Conservation (phyloP, 345 rosid species). For the Litchi chinensis region DNA sequence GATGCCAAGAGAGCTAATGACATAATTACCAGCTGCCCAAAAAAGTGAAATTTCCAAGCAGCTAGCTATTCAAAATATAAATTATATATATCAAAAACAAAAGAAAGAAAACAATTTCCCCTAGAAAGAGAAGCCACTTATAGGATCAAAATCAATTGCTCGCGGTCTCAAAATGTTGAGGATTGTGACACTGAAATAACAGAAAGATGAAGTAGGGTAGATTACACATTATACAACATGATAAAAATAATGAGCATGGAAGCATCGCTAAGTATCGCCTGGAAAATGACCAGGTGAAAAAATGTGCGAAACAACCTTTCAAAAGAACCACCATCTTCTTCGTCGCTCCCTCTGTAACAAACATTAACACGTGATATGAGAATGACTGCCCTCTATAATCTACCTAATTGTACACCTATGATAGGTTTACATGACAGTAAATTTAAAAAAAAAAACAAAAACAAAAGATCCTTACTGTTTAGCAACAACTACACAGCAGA, state of each 20-base stretch:
- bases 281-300: neutral
- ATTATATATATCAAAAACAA: too few species aligned
- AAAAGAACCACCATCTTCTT: constrained; percentile 80
- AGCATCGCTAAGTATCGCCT: neutral
- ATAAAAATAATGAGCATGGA: neutral
- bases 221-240: neutral
- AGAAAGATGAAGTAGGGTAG: neutral
- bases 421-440: neutral
- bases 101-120: neutral
- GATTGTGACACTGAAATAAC: neutral
- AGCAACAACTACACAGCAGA: neutral
- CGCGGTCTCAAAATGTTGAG: neutral
- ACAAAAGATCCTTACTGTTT: neutral
- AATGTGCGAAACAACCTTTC: constrained; percentile 11
- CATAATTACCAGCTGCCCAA: neutral
- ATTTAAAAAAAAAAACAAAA: neutral
- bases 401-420: neutral
- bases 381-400: neutral
- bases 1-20: neutral
- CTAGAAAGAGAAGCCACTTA: neutral
- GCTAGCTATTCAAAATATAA: neutral
- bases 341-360: constrained; percentile 46
- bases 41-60: neutral
- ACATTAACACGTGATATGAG: neutral
- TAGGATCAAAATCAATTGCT: neutral